Base-by-base conservation (phyloP, 306 rosid genomes). In the Senna tora region DNA sequence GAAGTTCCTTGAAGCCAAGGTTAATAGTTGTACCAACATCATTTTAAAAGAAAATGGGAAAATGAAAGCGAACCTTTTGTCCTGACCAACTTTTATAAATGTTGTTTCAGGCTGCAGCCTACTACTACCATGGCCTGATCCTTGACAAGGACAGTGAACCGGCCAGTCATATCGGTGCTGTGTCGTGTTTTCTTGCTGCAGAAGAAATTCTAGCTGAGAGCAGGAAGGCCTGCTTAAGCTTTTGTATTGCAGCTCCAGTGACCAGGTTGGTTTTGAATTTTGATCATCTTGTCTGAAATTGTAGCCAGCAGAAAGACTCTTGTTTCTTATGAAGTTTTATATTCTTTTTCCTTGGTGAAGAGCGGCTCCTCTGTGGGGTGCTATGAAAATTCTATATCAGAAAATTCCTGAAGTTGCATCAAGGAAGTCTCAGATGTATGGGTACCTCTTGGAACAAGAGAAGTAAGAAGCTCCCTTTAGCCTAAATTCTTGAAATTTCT, bases 1-100 rank as follows among this genome's bases (percentile, higher is more conserved):
- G 97, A 94, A 91, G 76, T 94, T 86, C 82, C 93, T 89, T 2
- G 96, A 87, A 83, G 80, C 99, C 65, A 94, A 94, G 93, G 97
- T 93, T 72, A n/a, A 49, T 66, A 22, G 59, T 22, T 34, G 54
- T 19, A 53, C 50, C 65, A 45, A 72, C 20, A 57, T 61, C 34
- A 67, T 65, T 7, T 4, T 36, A 36, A 36, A 36, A 25, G 30
- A 25, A 36, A 36, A 36, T 4, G 39, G 6, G 39, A 7, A 36
- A 4, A 36, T 36, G 0, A 5, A 33, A 36, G 39, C 39, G 0
- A 36, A 7, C 8, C 8, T 4, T 36, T 5, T 2, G 38, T 36
- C 39, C 39, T 62, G 57, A 66, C 62, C 21, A 49, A 34, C 0
- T 12, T 36, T 56, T 47, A 8, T 14, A 32, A 32, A 69, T 28